Evolutionary conservation across 1,139 yeast genomes (phyloP).

Genomic region (Candida sp.): DNA sequence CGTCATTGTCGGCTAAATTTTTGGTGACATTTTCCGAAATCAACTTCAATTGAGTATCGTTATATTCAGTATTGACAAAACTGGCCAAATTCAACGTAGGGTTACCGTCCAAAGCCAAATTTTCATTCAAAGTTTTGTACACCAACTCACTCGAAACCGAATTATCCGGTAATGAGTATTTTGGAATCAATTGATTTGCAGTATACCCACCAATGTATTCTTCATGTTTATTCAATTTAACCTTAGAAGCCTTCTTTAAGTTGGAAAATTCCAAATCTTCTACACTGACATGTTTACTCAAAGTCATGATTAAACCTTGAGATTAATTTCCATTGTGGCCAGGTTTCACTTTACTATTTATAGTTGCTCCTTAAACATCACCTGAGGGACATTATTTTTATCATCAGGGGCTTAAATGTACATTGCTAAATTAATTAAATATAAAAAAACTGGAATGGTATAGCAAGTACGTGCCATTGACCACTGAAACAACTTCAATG

Average conservation of each 20-base stretch:
- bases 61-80: conserved; percentile 76
- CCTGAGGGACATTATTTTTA: no score
- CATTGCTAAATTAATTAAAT: no score
- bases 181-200: conserved; percentile 35
- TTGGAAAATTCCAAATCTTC: conserved; percentile 28
- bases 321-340: not conserved
- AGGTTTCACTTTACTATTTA: not conserved
- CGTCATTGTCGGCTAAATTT: conserved; percentile 91
- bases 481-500: no score
- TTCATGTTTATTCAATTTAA: conserved; percentile 22
- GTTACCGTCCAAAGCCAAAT: conserved; percentile 76
- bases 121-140: conserved; percentile 66
- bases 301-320: conserved; percentile 25
- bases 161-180: conserved; percentile 53
- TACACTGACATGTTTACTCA: conserved; percentile 37
- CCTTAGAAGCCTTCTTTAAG: conserved; percentile 20
- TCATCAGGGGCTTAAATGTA: no score
- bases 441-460: no score
- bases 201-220: conserved; percentile 32
- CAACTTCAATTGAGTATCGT: conserved; percentile 43
- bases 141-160: conserved; percentile 55
- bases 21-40: conserved; percentile 72
- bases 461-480: no score
- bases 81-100: conserved; percentile 86
- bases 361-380: not conserved